Conservation (phyloP, 495 filamentous ascomycete species). For the Penicillium maclennaniae region DNA sequence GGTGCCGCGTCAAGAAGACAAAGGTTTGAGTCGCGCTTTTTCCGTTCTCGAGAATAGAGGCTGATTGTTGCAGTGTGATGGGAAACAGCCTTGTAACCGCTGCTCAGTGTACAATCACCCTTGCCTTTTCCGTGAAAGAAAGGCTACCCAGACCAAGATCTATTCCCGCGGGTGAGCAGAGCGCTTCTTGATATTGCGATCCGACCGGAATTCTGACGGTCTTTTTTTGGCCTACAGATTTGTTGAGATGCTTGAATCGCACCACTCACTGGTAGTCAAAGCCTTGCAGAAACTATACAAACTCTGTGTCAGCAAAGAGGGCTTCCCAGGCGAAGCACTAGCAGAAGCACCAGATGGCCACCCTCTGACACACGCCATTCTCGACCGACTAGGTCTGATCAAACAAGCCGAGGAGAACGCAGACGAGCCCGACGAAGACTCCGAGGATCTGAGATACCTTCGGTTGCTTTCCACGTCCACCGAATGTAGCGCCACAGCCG, state of each 20-base stretch:
- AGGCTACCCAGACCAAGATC: constrained; percentile 46
- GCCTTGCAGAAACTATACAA: constrained; percentile 45
- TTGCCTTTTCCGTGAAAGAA: constrained; percentile 46
- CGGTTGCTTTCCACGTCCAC: constrained; percentile 39
- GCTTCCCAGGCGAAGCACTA: constrained; percentile 45
- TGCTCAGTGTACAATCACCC: constrained; percentile 47
- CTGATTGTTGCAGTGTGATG: constrained; percentile 40
- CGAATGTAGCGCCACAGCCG: constrained; percentile 39
- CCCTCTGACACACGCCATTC: constrained; percentile 44
- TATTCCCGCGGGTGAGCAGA: constrained; percentile 43
- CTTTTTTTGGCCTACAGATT: constrained; percentile 23
- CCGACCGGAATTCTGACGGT: not conserved
- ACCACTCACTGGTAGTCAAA: constrained; percentile 44
- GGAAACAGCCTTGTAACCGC: constrained; percentile 47
- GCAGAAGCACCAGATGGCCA: constrained; percentile 40
- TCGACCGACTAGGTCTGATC: constrained; percentile 45
- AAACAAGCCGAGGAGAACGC: constrained; percentile 47
- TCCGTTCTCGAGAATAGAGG: not conserved
- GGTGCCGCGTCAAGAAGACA: constrained; percentile 48
- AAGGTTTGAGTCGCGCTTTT: constrained; percentile 30
- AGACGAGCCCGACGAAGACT: constrained; percentile 37
- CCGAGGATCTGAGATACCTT: constrained; percentile 38
- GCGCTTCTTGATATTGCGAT: not conserved
- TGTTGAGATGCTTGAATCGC: constrained; percentile 48
- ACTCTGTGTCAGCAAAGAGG: constrained; percentile 42